These are phyloP conservation scores for Ceratocystis variospora DNA, from an alignment of 2,329 filamentous ascomycete species.

Conservation along the genomic window DNA sequence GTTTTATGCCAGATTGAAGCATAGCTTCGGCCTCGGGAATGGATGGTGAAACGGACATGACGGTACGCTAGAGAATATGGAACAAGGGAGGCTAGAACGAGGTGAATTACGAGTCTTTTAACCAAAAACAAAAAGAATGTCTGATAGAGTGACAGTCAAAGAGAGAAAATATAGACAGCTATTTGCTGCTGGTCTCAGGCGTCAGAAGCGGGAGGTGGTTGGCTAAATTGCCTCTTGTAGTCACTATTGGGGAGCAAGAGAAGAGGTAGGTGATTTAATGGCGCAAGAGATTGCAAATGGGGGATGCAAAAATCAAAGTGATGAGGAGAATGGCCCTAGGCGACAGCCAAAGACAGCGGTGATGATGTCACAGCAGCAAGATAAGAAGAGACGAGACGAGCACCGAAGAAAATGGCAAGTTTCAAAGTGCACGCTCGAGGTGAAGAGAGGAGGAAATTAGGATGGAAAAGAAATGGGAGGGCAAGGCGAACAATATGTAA, in stretches of 20 bases:
- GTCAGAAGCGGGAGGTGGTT: too few relatives aligned
- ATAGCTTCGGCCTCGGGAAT: constrained; percentile 2
- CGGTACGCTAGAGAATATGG: background rate
- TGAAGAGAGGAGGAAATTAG: constrained; percentile 16
- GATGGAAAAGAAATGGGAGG: constrained; percentile 19
- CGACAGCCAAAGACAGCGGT: background rate
- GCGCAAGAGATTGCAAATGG: background rate
- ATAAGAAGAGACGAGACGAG: constrained; percentile 3
- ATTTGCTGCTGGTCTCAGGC: too few relatives aligned
- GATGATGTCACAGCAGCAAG: constrained; percentile 14
- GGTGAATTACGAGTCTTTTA: background rate
- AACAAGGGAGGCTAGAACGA: background rate
- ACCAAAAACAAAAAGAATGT: background rate
- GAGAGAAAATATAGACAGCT: too few relatives aligned
- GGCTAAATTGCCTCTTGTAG: too few relatives aligned
- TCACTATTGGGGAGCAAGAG: too few relatives aligned
- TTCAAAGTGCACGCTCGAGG: constrained; percentile 20
- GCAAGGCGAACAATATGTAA: constrained; percentile 18
- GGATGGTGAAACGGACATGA: background rate
- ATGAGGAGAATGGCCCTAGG: background rate
- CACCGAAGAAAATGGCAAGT: background rate
- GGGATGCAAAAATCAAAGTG: background rate
- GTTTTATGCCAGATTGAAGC: background rate
- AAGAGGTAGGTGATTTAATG: too few relatives aligned
- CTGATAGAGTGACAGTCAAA: too few relatives aligned